Evolutionary conservation across 164 flowering plant species (phyloP).

Genomic region (Sedum album): DNA sequence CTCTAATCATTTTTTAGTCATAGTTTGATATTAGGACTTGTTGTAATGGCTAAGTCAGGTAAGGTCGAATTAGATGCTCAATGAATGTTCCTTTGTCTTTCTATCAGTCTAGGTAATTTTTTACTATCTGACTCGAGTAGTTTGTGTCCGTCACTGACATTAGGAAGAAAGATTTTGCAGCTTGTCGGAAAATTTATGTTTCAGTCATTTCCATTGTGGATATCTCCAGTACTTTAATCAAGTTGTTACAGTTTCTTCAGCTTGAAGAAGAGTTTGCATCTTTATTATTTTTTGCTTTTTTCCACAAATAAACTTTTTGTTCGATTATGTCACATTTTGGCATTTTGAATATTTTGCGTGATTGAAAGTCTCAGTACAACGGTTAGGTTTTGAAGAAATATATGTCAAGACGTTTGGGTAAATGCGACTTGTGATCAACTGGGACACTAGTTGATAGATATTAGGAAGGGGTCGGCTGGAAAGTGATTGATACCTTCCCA

Average conservation of each 20-base stretch:
- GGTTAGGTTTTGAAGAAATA: no score
- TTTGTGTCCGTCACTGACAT: background rate
- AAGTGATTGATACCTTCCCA: no score
- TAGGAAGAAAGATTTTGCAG: background rate
- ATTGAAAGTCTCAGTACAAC: no score
- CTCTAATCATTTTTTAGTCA: no score
- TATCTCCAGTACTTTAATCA: background rate
- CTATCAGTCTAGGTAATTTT: background rate
- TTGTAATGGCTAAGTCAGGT: conserved; percentile 4
- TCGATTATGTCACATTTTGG: no score
- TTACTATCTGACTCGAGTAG: background rate
- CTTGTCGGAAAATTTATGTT: background rate
- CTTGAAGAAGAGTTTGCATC: background rate
- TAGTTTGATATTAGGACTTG: conserved; percentile 5
- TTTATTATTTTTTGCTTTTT: no score
- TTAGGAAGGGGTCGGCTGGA: no score
- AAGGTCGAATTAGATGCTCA: background rate
- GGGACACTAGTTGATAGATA: no score
- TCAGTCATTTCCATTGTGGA: background rate
- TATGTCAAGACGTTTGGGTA: no score
- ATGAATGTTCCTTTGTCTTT: background rate
- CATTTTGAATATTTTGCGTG: no score
- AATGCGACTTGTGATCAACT: no score
- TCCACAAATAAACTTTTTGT: no score
- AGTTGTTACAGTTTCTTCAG: background rate